Percentiles rank a stretch among this genome's conserved stretches.
These are phyloP conservation scores for Leishmania martiniquensis DNA, from an alignment of 208 protist genomes.

Conservation along the genomic window DNA sequence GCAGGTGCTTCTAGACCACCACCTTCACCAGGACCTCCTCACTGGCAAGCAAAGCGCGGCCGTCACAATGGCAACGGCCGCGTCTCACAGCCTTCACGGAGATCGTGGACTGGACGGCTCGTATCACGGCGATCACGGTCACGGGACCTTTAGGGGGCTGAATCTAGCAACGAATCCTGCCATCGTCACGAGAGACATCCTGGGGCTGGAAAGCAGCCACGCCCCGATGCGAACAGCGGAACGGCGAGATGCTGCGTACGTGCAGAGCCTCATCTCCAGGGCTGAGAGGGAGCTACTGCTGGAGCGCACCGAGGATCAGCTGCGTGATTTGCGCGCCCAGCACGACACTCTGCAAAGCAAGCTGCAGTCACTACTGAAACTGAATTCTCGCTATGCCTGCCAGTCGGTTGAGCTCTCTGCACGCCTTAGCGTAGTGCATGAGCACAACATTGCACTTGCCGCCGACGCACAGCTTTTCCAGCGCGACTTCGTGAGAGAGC, in stretches of 20 bases:
- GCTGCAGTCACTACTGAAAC: conserved; percentile 44
- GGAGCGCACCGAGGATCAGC: conserved; percentile 59
- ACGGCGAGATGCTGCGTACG: conserved; percentile 52
- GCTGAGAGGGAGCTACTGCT: conserved; percentile 65
- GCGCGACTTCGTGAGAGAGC: conserved; percentile 49
- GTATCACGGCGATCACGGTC: not conserved
- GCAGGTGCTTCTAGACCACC: conserved; percentile 42
- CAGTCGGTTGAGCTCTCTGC: conserved; percentile 75
- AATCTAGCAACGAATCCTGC: not conserved
- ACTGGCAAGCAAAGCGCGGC: conserved; percentile 8
- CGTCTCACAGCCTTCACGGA: not conserved
- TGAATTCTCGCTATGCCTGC: conserved; percentile 76
- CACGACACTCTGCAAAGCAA: conserved; percentile 38
- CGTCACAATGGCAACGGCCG: not conserved
- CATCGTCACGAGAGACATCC: not conserved
- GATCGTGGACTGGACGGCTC: not conserved
- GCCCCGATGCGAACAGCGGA: conserved; percentile 1
- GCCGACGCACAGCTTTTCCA: conserved; percentile 60
- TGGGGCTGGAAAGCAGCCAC: conserved; percentile 3
- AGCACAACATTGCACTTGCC: conserved; percentile 74
- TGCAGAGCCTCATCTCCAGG: conserved; percentile 62
- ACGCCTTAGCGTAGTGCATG: conserved; percentile 67
- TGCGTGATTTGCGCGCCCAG: conserved; percentile 36
- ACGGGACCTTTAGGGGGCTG: not conserved
- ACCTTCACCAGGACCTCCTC: conserved; percentile 15